Percentiles rank a stretch among this genome's conserved stretches.
Conservation (phyloP, 169 alveolate genomes). For the Eimeria falciformis region DNA sequence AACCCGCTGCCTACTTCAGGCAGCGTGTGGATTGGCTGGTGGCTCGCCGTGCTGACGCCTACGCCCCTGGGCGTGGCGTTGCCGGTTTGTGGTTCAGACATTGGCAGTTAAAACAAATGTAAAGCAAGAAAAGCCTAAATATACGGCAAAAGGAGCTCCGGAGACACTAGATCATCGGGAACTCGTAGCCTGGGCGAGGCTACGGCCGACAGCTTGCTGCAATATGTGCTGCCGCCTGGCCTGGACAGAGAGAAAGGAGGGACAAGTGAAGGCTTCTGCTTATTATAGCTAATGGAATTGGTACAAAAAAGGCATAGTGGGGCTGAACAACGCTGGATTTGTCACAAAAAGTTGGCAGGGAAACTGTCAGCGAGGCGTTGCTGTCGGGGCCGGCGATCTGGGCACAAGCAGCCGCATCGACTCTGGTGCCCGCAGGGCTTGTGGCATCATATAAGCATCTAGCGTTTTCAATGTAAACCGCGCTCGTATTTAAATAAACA, state of each 20-base stretch:
- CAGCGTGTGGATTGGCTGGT: conserved; percentile 74
- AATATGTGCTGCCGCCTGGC: conserved; percentile 54
- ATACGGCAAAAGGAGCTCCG: background rate
- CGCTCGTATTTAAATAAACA: too few relatives aligned
- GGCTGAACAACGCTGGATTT: conserved; percentile 27
- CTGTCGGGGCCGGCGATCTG: conserved; percentile 63
- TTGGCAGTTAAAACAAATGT: conserved; percentile 14
- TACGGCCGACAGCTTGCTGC: conserved; percentile 76
- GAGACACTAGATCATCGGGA: conserved; percentile 55
- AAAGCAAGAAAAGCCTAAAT: conserved; percentile 20
- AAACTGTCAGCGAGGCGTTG: conserved; percentile 28
- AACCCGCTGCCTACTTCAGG: conserved; percentile 71
- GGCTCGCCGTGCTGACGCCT: conserved; percentile 74
- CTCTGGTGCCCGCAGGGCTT: too few relatives aligned
- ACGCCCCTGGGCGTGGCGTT: conserved; percentile 71
- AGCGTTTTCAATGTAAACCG: too few relatives aligned
- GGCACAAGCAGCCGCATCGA: conserved; percentile 66
- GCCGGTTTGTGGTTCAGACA: conserved; percentile 49
- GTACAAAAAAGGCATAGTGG: conserved; percentile 12
- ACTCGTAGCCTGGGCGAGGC: conserved; percentile 72
- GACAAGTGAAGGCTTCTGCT: conserved; percentile 19
- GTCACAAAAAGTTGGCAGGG: conserved; percentile 14
- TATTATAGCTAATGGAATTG: conserved; percentile 28
- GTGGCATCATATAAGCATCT: too few relatives aligned
- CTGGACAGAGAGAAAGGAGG: conserved; percentile 44